These are phyloP conservation scores for Ceratocystis huliohia DNA, from an alignment of 2,329 filamentous ascomycete genomes.

Conservation along the genomic window DNA sequence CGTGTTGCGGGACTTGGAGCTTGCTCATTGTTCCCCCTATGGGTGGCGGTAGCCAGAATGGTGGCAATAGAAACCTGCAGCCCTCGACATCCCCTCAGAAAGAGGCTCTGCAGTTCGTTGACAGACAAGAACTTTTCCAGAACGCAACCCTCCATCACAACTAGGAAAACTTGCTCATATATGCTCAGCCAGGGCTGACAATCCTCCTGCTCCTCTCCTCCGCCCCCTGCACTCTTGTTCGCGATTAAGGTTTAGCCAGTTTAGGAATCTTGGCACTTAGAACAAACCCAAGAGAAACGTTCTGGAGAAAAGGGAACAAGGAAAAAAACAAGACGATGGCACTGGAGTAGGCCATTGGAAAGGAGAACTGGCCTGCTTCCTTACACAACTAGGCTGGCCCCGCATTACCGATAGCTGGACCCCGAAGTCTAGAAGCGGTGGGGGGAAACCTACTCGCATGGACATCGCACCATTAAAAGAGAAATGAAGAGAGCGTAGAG, in stretches of 20 bases:
- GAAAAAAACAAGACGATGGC: not conserved
- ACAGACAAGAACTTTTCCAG: not conserved
- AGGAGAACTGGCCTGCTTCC: not conserved
- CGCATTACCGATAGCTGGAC: not conserved
- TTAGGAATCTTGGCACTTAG: not conserved
- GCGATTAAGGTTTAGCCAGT: conserved; percentile 11
- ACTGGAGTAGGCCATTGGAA: not conserved
- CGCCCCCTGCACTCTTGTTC: not conserved
- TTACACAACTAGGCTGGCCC: not conserved
- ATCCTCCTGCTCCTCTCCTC: not conserved
- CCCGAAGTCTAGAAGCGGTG: not conserved
- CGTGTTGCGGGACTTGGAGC: too few relatives aligned
- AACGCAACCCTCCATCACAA: not conserved
- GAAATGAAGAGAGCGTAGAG: not conserved
- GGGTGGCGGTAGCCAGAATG: too few relatives aligned
- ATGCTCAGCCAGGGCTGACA: conserved; percentile 7
- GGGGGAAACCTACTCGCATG: not conserved
- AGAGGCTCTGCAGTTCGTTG: not conserved
- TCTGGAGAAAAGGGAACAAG: not conserved
- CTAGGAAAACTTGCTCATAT: conserved; percentile 16
- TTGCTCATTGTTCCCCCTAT: too few relatives aligned
- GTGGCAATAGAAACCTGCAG: too few relatives aligned
- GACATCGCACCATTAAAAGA: not conserved
- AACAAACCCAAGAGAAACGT: conserved; percentile 4
- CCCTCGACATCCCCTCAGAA: not conserved